Percentiles rank a stretch among this genome's conserved stretches.
Conservation (phyloP, 2,329 filamentous ascomycete genomes). For the Orbilia blumenaviensis region DNA sequence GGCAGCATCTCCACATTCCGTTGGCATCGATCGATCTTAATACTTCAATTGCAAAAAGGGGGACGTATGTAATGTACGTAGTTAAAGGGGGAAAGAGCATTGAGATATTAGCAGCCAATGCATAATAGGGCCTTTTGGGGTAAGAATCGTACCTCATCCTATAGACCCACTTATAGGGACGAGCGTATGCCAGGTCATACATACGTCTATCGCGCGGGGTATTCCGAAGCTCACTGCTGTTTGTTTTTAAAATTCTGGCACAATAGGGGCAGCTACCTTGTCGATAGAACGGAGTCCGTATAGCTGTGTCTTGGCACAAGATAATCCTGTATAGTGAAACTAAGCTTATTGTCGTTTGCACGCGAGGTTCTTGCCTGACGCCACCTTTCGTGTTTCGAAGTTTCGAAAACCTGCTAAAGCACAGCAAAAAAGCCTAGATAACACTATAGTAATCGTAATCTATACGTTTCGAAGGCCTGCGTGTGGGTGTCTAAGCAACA, state of each 20-base stretch:
- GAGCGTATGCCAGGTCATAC: conserved; percentile 1
- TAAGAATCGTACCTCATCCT: neutral
- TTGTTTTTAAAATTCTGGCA: neutral
- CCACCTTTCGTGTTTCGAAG: conserved; percentile 6
- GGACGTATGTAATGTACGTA: no score
- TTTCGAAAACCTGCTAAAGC: neutral
- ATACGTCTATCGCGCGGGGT: conserved; percentile 9
- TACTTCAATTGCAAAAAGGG: neutral
- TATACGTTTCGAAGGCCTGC: neutral
- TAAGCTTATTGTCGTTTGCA: conserved; percentile 19
- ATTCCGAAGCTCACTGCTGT: neutral
- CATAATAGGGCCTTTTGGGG: neutral
- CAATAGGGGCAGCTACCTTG: conserved; percentile 19
- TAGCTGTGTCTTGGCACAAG: conserved; percentile 7
- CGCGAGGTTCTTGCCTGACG: neutral
- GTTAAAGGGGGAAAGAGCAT: neutral
- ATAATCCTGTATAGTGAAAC: conserved; percentile 10
- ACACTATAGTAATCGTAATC: conserved; percentile 10
- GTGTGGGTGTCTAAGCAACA: neutral
- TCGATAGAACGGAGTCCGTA: neutral
- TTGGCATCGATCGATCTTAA: conserved; percentile 2
- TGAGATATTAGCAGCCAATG: neutral
- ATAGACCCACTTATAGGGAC: conserved; percentile 7
- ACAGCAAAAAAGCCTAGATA: neutral
- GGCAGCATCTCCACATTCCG: neutral